phyloP scores from a whole-genome alignment of 805 yeast species.

The Yarrowia bubula region DNA sequence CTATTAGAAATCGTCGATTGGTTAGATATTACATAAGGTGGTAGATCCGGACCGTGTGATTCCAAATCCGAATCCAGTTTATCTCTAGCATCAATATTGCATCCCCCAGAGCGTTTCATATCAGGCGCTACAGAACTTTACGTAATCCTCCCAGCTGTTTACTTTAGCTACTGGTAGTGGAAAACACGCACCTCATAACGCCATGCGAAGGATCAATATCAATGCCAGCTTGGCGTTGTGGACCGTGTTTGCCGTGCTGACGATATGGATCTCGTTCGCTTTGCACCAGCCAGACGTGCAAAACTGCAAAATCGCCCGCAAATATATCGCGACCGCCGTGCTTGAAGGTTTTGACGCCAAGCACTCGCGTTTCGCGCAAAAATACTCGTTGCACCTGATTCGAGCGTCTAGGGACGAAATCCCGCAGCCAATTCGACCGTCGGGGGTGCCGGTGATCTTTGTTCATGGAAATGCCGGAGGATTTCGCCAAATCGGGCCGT shows the following conservation, averaged over 20 bases:
- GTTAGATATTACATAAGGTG: no score
- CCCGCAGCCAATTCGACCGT: constrained; percentile 40
- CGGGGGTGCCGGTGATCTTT: constrained; percentile 85
- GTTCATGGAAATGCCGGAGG: constrained; percentile 99
- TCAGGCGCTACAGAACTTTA: no score
- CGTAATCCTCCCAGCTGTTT: constrained; percentile 10
- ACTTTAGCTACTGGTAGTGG: no score
- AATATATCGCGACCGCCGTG: constrained; percentile 32
- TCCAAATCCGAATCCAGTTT: no score
- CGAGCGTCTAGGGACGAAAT: constrained; percentile 54
- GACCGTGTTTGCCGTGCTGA: constrained; percentile 16
- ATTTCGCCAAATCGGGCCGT: constrained; percentile 55
- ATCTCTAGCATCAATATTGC: no score
- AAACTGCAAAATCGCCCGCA: constrained; percentile 32
- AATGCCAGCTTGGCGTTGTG: constrained; percentile 20
- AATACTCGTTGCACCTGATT: constrained; percentile 80
- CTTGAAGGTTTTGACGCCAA: constrained; percentile 35
- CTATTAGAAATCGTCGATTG: no score
- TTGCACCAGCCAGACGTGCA: constrained; percentile 22
- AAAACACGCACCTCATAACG: no score
- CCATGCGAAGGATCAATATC: constrained; percentile 18
- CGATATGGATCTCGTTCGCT: constrained; percentile 15
- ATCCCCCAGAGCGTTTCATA: no score
- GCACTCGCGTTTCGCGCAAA: constrained; percentile 68
- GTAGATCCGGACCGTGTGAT: no score